phyloP scores from a whole-genome alignment of 345 rosid species.

The Geranium rotundifolium region DNA sequence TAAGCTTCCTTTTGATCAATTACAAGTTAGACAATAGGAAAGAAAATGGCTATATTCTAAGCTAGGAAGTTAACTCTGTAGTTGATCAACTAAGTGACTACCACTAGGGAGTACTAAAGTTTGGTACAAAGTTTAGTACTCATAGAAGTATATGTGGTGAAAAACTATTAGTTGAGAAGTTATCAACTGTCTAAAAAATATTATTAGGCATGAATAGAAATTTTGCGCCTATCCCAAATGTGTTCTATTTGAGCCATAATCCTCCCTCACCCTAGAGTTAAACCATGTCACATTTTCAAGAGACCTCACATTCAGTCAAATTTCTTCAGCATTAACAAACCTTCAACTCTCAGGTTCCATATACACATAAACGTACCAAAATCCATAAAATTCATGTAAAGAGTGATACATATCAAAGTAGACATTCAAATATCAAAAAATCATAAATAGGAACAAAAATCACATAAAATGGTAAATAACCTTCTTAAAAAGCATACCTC shows the following conservation, averaged over 20 bases:
- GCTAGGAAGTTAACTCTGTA: too few relatives aligned
- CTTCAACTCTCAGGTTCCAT: not conserved
- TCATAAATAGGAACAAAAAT: not conserved
- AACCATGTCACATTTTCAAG: too few relatives aligned
- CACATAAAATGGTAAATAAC: not conserved
- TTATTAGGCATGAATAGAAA: not conserved
- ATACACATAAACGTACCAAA: too few relatives aligned
- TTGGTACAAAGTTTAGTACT: too few relatives aligned
- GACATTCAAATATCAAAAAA: not conserved
- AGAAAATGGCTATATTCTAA: too few relatives aligned
- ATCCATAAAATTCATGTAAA: not conserved
- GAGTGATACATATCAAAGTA: not conserved
- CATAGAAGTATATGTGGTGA: not conserved
- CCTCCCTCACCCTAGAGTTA: not conserved
- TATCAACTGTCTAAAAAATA: not conserved
- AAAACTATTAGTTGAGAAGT: not conserved
- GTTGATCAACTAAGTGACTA: too few relatives aligned
- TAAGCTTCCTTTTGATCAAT: not conserved
- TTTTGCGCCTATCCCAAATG: not conserved
- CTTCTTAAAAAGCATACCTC: conserved; percentile 41
- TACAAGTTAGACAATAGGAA: too few relatives aligned
- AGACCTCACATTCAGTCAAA: too few relatives aligned
- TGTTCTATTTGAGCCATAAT: not conserved
- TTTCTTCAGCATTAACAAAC: not conserved
- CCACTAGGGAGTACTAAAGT: too few relatives aligned